Evolutionary conservation across 371 early-diverging fungal species (phyloP), one percentile per base, ranked within the genome.

Genomic region (Coemansia sp.): DNA sequence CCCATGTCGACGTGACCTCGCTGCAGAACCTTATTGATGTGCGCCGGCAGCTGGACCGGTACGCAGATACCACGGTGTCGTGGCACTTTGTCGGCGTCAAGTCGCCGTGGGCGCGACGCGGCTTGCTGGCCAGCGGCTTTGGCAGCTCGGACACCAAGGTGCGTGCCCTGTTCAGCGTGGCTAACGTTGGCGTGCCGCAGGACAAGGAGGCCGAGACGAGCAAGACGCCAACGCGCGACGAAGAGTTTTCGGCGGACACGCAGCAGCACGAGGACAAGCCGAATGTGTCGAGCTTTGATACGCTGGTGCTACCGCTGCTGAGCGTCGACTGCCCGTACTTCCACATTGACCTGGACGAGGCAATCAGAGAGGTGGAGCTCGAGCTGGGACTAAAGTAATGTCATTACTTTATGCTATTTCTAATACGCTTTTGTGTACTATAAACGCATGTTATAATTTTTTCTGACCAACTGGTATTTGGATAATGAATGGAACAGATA

Each of bases 1-100:
- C 89, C 56, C 79, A 82, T 38, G 83, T 93, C 67, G 95, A 94
- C 62, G 83, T 86, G 34, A 88, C 93, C 1, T 93, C 91, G 35
- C 71, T 89, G 52, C 92, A 92, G 63, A 82, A 84, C 13, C 80
- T 93, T 0, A 68, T 85, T 9, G 89, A 89, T 35, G 60, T 87
- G 36, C 80, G 82, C n/a, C 75, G 77, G 32, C 79, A 83, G 52
- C 70, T 85, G 20, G 79, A 68, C 58, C 77, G 82, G 41, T 85
- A 83, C 59, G 80, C 86, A 6, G 84, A 68, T 39, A 31, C 16
- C 31, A 4, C 41, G 2, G 68, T 76, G 5, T 31, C 68, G 13
- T 76, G 85, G 62, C 77, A 73, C 36, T 76, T 76, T 41, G 75
- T 67, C 1, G 73, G 76, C 5, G 42, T 76, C 13, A 63, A 68